These are phyloP conservation scores for Peronospora farinosa DNA, from an alignment of 352 stramenopile genomes.

Conservation along the genomic window DNA sequence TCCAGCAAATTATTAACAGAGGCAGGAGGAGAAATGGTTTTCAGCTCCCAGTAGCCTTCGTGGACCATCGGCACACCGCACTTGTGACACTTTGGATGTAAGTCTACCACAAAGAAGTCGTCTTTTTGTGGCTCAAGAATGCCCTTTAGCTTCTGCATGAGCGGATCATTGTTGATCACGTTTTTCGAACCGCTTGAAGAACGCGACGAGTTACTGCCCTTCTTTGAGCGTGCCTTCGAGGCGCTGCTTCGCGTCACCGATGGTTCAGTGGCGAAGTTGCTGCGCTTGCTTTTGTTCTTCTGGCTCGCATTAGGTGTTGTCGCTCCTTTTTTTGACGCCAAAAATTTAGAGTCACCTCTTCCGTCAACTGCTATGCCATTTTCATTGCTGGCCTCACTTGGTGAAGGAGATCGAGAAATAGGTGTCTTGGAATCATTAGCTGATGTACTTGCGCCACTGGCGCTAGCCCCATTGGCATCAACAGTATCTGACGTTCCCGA, in stretches of 20 bases:
- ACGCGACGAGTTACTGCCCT: slow-evolving; percentile 36
- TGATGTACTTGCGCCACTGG: slow-evolving; percentile 8
- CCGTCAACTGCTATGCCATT: slow-evolving; percentile 8
- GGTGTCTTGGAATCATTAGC: slow-evolving; percentile 36
- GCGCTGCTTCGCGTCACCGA: slow-evolving; percentile 56
- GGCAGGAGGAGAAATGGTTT: slow-evolving; percentile 50
- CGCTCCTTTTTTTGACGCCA: slow-evolving; percentile 21
- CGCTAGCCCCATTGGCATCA: slow-evolving; percentile 4
- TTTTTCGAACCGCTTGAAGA: slow-evolving; percentile 55
- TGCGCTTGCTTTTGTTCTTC: slow-evolving; percentile 72
- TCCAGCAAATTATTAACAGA: slow-evolving; percentile 78
- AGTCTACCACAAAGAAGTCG: slow-evolving; percentile 97
- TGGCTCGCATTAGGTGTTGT: slow-evolving; percentile 27
- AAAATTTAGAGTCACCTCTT: slow-evolving; percentile 8
- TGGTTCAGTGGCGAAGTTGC: slow-evolving; percentile 42
- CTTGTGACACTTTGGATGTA: slow-evolving; percentile 89
- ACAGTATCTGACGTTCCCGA: slow-evolving; percentile 15
- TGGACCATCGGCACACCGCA: slow-evolving; percentile 80
- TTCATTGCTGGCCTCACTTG: slow-evolving; percentile 41
- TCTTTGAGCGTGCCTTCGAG: slow-evolving; percentile 67
- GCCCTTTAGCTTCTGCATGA: slow-evolving; percentile 97
- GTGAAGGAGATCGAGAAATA: slow-evolving; percentile 42
- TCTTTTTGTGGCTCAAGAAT: slow-evolving; percentile 99
- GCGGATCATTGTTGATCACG: slow-evolving; percentile 85
- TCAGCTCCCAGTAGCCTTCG: slow-evolving; percentile 79